Evolutionary conservation across 768 basidiomycete species (phyloP).

Genomic region (Leccinum sublutescens): DNA sequence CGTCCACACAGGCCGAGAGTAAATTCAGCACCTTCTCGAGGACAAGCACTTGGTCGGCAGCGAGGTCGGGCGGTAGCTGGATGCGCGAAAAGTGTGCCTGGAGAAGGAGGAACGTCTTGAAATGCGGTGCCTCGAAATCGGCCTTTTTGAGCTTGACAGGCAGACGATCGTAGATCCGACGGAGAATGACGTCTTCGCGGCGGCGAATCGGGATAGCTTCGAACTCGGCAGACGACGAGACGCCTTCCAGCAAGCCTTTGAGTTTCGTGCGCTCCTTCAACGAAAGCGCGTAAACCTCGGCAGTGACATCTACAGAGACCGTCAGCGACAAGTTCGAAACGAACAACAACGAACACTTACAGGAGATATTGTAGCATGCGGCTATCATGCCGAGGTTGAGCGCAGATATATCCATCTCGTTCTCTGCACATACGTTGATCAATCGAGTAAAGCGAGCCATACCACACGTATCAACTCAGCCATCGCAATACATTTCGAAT

Average conservation of each 20-base stretch:
- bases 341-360: slow-evolving; percentile 40
- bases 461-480: slow-evolving; percentile 42
- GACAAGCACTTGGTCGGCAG: slow-evolving; percentile 85
- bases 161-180: slow-evolving; percentile 92
- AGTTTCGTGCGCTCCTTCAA: slow-evolving; percentile 96
- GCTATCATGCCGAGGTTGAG: slow-evolving; percentile 99
- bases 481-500: slow-evolving; percentile 92
- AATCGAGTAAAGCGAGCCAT: not conserved
- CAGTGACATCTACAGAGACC: slow-evolving; percentile 71
- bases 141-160: slow-evolving; percentile 86
- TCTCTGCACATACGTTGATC: slow-evolving; percentile 43
- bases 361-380: slow-evolving; percentile 92
- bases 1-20: slow-evolving; percentile 93
- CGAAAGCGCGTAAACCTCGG: slow-evolving; percentile 95
- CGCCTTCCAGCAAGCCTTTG: slow-evolving; percentile 94
- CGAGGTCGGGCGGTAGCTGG: slow-evolving; percentile 89
- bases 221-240: slow-evolving; percentile 96
- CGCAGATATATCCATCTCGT: slow-evolving; percentile 89
- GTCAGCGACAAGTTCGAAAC: not conserved
- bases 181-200: slow-evolving; percentile 82
- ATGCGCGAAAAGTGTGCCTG: slow-evolving; percentile 97
- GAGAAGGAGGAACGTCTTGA: slow-evolving; percentile 96
- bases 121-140: slow-evolving; percentile 93
- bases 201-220: slow-evolving; percentile 93
- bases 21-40: slow-evolving; percentile 89